These are phyloP conservation scores for Chaetomium tenue DNA, from an alignment of 495 filamentous ascomycete genomes.

Conservation along the genomic window DNA sequence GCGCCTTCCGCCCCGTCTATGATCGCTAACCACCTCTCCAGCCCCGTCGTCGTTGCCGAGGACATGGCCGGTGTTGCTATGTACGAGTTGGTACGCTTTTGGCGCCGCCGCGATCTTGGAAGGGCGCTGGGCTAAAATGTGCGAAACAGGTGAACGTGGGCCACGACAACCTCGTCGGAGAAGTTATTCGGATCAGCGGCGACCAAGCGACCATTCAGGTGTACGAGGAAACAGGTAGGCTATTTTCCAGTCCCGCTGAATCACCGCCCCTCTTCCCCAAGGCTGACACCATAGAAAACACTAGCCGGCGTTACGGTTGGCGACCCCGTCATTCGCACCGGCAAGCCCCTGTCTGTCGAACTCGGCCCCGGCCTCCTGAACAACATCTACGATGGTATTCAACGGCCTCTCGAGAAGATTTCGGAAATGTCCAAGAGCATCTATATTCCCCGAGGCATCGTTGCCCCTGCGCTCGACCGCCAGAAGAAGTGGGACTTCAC, in stretches of 20 bases:
- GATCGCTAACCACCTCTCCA: conserved; percentile 42
- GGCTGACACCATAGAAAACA: conserved; percentile 13
- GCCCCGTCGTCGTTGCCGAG: conserved; percentile 94
- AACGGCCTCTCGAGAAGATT: conserved; percentile 87
- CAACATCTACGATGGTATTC: conserved; percentile 99
- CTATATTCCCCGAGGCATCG: conserved; percentile 94
- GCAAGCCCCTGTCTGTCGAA: conserved; percentile 95
- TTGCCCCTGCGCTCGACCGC: conserved; percentile 83
- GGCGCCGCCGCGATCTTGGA: conserved; percentile 39
- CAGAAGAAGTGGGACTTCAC: conserved; percentile 94
- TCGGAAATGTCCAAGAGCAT: conserved; percentile 74
- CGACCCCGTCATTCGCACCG: conserved; percentile 84
- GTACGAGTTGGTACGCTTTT: conserved; percentile 78
- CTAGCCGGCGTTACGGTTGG: conserved; percentile 92
- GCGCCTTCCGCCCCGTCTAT: not conserved
- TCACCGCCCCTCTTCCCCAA: not conserved
- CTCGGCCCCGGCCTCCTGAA: conserved; percentile 96
- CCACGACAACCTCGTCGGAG: conserved; percentile 83
- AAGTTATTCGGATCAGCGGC: conserved; percentile 95
- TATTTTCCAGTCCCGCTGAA: conserved; percentile 6
- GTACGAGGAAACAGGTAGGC: conserved; percentile 93
- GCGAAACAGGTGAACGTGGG: conserved; percentile 72
- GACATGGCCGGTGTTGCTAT: conserved; percentile 99
- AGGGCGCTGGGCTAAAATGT: conserved; percentile 19
- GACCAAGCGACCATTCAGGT: conserved; percentile 98